Conservation (phyloP, 2,329 filamentous ascomycete species). For the Tolypocladium paradoxum region DNA sequence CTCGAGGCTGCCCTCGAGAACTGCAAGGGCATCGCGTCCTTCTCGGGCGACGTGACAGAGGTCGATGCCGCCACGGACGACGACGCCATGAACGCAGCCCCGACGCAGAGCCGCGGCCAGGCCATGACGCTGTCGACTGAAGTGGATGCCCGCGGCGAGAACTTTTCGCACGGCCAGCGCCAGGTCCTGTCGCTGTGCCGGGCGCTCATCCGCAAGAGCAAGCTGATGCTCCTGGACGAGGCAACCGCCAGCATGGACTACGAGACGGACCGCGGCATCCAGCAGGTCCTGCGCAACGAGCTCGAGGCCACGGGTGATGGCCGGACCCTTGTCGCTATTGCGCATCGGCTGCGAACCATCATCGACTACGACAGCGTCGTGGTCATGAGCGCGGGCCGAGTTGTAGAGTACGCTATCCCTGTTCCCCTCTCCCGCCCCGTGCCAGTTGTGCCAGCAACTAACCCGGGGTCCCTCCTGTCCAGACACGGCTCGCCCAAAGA, state of each 20-base stretch:
- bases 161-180: slow-evolving; percentile 47
- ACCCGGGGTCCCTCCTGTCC: not conserved
- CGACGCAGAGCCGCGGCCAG: slow-evolving; percentile 6
- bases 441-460: not conserved
- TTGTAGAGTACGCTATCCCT: slow-evolving; percentile 34
- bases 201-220: slow-evolving; percentile 42
- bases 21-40: slow-evolving; percentile 48
- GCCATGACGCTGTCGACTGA: slow-evolving; percentile 29
- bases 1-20: slow-evolving; percentile 50
- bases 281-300: slow-evolving; percentile 39
- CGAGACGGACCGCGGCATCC: slow-evolving; percentile 44
- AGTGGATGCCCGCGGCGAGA: slow-evolving; percentile 42
- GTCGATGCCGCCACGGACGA: slow-evolving; percentile 10
- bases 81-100: slow-evolving; percentile 9
- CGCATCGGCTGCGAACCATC: slow-evolving; percentile 46
- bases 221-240: slow-evolving; percentile 46
- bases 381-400: slow-evolving; percentile 42
- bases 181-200: slow-evolving; percentile 48
- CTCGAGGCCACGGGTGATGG: slow-evolving; percentile 31
- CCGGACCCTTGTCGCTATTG: slow-evolving; percentile 46
- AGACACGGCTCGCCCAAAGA: slow-evolving; percentile 36
- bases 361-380: slow-evolving; percentile 49
- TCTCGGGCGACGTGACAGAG: slow-evolving; percentile 28
- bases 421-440: not conserved
- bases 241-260: slow-evolving; percentile 51